Conservation (phyloP, 257 asterid species). For the Verbena officinalis region DNA sequence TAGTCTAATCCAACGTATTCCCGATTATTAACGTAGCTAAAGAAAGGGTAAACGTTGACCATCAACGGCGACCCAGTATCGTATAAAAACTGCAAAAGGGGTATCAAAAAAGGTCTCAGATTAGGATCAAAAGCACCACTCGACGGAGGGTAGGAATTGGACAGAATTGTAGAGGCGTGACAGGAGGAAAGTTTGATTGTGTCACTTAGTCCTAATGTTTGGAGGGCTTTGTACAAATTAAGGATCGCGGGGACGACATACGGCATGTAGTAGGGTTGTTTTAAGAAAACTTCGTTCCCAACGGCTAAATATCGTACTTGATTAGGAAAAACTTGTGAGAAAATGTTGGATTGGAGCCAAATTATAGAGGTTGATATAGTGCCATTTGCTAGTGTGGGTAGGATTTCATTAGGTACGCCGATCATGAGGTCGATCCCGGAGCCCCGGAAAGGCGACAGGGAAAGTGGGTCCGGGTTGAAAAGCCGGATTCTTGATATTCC, state of each 20-base stretch:
- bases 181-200: constrained; percentile 55
- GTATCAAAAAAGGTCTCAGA: constrained; percentile 34
- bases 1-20: constrained; percentile 43
- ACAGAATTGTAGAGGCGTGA: constrained; percentile 54
- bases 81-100: constrained; percentile 46
- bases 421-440: constrained; percentile 57
- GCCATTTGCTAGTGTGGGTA: constrained; percentile 60
- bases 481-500: constrained; percentile 52
- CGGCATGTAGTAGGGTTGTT: constrained; percentile 55
- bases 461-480: constrained; percentile 58
- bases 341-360: constrained; percentile 64
- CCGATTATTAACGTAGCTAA: constrained; percentile 46
- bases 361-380: constrained; percentile 35
- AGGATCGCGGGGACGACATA: constrained; percentile 55
- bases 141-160: constrained; percentile 66
- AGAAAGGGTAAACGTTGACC: constrained; percentile 72
- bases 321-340: constrained; percentile 42
- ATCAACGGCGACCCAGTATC: constrained; percentile 53
- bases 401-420: constrained; percentile 76
- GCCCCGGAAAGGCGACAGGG: constrained; percentile 53
- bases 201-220: constrained; percentile 42
- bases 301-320: constrained; percentile 63
- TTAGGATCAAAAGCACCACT: constrained; percentile 45
- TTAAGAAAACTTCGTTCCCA: constrained; percentile 59
- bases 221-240: constrained; percentile 55